A percentile compares a stretch with the other conserved stretches of the same genome.
phyloP scores from a whole-genome alignment of 2,329 filamentous ascomycete genomes.

The Trichoderma sp. region DNA sequence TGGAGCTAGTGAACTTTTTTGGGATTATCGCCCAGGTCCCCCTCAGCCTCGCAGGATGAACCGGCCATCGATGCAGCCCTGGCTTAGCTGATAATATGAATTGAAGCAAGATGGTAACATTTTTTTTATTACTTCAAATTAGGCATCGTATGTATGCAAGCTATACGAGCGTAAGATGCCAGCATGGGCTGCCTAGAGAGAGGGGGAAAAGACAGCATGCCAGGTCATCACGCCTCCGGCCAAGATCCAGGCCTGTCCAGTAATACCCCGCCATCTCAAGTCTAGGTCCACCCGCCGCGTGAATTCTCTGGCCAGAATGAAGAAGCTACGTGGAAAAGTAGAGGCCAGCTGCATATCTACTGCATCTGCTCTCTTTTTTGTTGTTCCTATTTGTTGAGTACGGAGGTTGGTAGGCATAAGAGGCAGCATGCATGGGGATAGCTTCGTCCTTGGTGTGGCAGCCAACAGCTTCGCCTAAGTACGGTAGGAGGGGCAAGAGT shows the following conservation, averaged over 20 bases:
- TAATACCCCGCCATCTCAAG: not conserved
- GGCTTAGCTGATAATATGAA: not conserved
- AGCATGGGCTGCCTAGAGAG: not conserved
- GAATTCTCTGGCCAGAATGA: not conserved
- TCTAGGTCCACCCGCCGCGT: not conserved
- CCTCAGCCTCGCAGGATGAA: not conserved
- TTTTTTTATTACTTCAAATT: not conserved
- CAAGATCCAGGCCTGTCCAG: not conserved
- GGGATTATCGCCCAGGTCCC: not conserved
- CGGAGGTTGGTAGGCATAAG: not conserved
- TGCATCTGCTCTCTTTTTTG: not conserved
- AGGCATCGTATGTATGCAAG: not conserved
- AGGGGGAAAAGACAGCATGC: not conserved
- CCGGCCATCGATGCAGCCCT: not conserved
- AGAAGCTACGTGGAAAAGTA: not conserved
- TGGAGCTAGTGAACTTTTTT: not conserved
- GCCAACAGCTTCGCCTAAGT: not conserved
- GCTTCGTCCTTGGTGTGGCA: not conserved
- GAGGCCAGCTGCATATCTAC: not conserved
- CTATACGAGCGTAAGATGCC: conserved; percentile 1
- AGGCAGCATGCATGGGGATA: not conserved
- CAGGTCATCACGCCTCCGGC: conserved; percentile 21
- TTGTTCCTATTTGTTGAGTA: not conserved
- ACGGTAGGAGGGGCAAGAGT: not conserved
- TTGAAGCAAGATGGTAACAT: not conserved